Percentiles rank a stretch among this genome's conserved stretches.
Evolutionary conservation across 2,329 filamentous ascomycete species (phyloP).

Genomic region (Talaromyces funiculosus): DNA sequence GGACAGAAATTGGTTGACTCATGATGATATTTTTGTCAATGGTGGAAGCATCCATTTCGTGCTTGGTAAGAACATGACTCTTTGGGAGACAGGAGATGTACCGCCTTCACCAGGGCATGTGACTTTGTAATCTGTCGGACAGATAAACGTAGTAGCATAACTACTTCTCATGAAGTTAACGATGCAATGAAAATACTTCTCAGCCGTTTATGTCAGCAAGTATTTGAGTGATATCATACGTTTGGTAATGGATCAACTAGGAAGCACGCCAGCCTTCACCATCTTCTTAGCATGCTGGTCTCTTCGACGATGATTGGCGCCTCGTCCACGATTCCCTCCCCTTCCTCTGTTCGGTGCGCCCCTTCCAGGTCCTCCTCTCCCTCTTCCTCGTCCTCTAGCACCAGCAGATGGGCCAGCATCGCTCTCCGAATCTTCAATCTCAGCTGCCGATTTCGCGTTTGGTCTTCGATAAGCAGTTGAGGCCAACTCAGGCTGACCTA

Average conservation of each 20-base stretch:
- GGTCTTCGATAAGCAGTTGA: conserved; percentile 58
- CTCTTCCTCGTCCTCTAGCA: conserved; percentile 41
- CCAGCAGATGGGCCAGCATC: conserved; percentile 25
- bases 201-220: too few species aligned
- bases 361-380: conserved; percentile 44
- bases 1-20: conserved; percentile 52
- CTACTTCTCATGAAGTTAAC: background rate
- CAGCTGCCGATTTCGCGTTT: conserved; percentile 38
- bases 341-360: conserved; percentile 36
- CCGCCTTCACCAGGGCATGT: conserved; percentile 47
- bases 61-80: conserved; percentile 30
- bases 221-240: too few species aligned
- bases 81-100: conserved; percentile 48
- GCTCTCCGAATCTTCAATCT: conserved; percentile 12
- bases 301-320: conserved; percentile 79
- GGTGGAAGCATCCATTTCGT: conserved; percentile 48
- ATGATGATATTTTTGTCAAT: conserved; percentile 41
- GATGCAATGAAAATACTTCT: background rate
- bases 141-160: background rate
- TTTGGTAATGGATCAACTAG: conserved; percentile 15
- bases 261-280: conserved; percentile 49
- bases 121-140: background rate
- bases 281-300: conserved; percentile 62
- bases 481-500: conserved; percentile 57
- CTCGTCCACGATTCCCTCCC: conserved; percentile 49